These are phyloP conservation scores for Rhizopogon vulgaris DNA, from an alignment of 768 basidiomycete genomes.

Conservation along the genomic window DNA sequence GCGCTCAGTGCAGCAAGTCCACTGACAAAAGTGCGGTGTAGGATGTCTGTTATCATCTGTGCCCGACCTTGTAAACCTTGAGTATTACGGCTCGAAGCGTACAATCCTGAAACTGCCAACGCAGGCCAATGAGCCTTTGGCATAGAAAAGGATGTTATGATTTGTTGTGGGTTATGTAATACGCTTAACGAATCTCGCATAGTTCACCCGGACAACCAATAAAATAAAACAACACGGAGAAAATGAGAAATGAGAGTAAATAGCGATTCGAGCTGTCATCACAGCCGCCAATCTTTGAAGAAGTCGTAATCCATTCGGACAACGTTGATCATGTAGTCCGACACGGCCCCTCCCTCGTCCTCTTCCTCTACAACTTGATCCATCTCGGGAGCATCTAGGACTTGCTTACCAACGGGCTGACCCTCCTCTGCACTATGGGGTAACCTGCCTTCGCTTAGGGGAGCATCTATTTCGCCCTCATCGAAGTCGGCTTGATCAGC, in stretches of 20 bases:
- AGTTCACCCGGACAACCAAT: no score
- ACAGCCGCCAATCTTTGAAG: constrained; percentile 70
- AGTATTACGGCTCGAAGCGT: background rate
- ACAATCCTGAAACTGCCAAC: background rate
- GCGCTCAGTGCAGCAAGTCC: constrained; percentile 22
- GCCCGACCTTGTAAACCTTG: constrained; percentile 10
- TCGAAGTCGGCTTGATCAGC: constrained; percentile 80
- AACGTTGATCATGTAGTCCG: constrained; percentile 79
- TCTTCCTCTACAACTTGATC: constrained; percentile 32
- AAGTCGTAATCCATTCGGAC: constrained; percentile 58
- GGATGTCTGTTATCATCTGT: constrained; percentile 19
- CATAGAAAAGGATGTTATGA: no score
- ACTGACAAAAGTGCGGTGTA: constrained; percentile 25
- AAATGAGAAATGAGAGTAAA: constrained; percentile 1
- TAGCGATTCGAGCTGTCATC: constrained; percentile 9
- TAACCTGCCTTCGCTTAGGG: constrained; percentile 6
- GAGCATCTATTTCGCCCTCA: constrained; percentile 25
- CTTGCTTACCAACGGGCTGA: constrained; percentile 20
- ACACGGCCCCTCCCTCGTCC: constrained; percentile 65
- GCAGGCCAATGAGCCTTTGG: no score
- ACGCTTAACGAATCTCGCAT: no score
- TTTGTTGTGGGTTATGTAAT: no score
- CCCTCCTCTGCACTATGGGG: constrained; percentile 8
- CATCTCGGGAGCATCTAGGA: constrained; percentile 20
- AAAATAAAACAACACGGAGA: constrained; percentile 15